Percentiles rank a stretch among this genome's conserved stretches.
phyloP scores from a whole-genome alignment of 108 stramenopile genomes.

The Nitzschia palea region DNA sequence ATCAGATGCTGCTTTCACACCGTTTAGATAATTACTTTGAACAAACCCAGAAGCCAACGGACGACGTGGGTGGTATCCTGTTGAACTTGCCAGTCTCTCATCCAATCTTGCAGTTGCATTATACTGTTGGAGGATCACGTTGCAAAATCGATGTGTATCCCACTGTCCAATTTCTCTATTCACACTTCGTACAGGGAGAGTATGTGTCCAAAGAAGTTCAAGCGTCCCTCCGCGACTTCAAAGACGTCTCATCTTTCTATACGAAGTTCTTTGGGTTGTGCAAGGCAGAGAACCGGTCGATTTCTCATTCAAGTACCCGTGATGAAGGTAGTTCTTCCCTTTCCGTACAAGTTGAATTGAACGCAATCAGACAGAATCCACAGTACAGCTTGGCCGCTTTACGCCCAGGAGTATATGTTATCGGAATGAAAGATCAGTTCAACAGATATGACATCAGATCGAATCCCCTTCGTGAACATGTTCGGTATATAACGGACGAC shows the following conservation, averaged over 20 bases:
- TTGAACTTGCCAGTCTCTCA: slow-evolving; percentile 24
- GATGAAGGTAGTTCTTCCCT: background rate
- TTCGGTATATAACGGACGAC: slow-evolving; percentile 29
- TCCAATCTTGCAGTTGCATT: slow-evolving; percentile 16
- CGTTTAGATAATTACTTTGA: slow-evolving; percentile 22
- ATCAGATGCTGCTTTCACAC: slow-evolving; percentile 17
- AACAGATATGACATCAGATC: slow-evolving; percentile 24
- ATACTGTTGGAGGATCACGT: slow-evolving; percentile 3
- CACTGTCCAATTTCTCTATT: slow-evolving; percentile 33
- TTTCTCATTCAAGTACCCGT: too few species aligned
- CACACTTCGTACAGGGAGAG: slow-evolving; percentile 21
- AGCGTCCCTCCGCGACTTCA: slow-evolving; percentile 5
- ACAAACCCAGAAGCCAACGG: slow-evolving; percentile 6
- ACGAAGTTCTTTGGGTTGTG: background rate
- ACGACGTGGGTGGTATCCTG: slow-evolving; percentile 19
- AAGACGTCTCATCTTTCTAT: slow-evolving; percentile 11
- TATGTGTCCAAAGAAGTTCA: slow-evolving; percentile 25
- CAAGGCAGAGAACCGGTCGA: too few species aligned
- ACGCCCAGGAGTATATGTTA: slow-evolving; percentile 27
- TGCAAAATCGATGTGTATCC: slow-evolving; percentile 28
- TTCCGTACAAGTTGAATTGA: slow-evolving; percentile 6
- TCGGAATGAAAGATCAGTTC: slow-evolving; percentile 41
- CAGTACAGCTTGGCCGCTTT: slow-evolving; percentile 34
- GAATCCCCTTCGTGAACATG: slow-evolving; percentile 16
- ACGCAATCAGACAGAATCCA: slow-evolving; percentile 27